These are phyloP conservation scores for Penicillium pancosmium DNA, from an alignment of 495 filamentous ascomycete species.

Conservation along the genomic window DNA sequence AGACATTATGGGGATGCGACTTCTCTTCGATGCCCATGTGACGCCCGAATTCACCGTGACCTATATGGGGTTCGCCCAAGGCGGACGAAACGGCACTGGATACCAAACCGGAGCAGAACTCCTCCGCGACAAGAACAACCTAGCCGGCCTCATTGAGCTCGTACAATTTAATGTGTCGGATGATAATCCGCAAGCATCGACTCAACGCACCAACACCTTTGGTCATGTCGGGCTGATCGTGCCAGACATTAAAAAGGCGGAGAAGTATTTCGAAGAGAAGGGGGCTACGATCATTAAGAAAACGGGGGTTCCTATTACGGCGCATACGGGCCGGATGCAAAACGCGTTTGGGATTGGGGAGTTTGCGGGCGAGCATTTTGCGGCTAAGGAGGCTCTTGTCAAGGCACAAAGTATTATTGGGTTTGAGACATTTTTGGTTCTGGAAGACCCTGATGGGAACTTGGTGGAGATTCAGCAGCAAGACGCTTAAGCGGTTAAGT, in stretches of 20 bases:
- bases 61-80: constrained; percentile 35
- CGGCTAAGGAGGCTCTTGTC: constrained; percentile 11
- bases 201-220: constrained; percentile 23
- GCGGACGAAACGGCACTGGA: constrained; percentile 37
- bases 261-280: constrained; percentile 1
- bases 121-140: constrained; percentile 31
- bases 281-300: constrained; percentile 27
- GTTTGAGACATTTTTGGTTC: constrained; percentile 23
- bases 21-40: constrained; percentile 32
- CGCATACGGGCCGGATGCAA: constrained; percentile 10
- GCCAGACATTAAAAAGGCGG: background rate
- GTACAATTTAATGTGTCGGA: constrained; percentile 23
- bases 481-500: background rate
- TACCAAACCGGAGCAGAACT: constrained; percentile 35
- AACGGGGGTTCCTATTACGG: constrained; percentile 17
- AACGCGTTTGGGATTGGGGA: constrained; percentile 19
- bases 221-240: constrained; percentile 32
- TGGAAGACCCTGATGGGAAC: constrained; percentile 35
- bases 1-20: constrained; percentile 33
- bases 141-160: constrained; percentile 36
- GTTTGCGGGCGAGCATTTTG: constrained; percentile 11
- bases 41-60: constrained; percentile 28
- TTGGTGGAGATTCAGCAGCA: constrained; percentile 32
- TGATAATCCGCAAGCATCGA: constrained; percentile 16
- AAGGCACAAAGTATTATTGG: constrained; percentile 18